A percentile compares a stretch with the other conserved stretches of the same genome.
phyloP scores from a whole-genome alignment of 768 basidiomycete genomes.

The Boletus barrowsii region DNA sequence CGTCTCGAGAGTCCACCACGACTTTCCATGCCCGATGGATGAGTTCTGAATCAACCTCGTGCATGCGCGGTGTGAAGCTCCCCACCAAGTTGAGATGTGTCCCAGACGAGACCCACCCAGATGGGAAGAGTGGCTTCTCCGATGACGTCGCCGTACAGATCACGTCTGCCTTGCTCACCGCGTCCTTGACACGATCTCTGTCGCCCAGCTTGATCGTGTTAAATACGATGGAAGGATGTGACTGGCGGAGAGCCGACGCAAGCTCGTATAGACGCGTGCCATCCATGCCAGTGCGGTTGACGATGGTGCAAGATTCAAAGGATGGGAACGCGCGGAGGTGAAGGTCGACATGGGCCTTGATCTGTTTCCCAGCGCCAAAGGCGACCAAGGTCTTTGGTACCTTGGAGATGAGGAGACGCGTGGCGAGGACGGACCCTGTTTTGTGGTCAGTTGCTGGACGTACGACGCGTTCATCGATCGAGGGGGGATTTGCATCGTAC shows the following conservation, averaged over 20 bases:
- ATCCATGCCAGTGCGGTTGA: slow-evolving; percentile 51
- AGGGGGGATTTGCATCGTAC: slow-evolving; percentile 34
- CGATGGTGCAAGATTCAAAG: slow-evolving; percentile 51
- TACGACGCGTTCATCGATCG: not conserved
- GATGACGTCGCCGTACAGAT: slow-evolving; percentile 78
- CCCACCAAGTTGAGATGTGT: slow-evolving; percentile 77
- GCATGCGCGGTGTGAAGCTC: slow-evolving; percentile 80
- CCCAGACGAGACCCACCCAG: slow-evolving; percentile 55
- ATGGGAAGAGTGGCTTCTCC: slow-evolving; percentile 65
- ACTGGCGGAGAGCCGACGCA: slow-evolving; percentile 22
- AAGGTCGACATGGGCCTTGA: slow-evolving; percentile 60
- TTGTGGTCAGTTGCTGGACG: not conserved
- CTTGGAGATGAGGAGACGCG: slow-evolving; percentile 45
- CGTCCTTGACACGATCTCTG: not conserved
- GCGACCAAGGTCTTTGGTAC: slow-evolving; percentile 49
- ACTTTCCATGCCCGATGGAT: slow-evolving; percentile 54
- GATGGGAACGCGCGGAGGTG: slow-evolving; percentile 57
- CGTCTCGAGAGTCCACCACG: slow-evolving; percentile 71
- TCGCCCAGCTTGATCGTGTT: slow-evolving; percentile 8
- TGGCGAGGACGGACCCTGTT: slow-evolving; percentile 68
- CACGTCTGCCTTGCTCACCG: slow-evolving; percentile 34
- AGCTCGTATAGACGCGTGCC: slow-evolving; percentile 48
- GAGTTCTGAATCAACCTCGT: slow-evolving; percentile 62
- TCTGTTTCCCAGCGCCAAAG: slow-evolving; percentile 75
- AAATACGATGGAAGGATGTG: slow-evolving; percentile 27